A percentile compares a stretch with the other conserved stretches of the same genome.
Conservation (phyloP, 2,329 filamentous ascomycete species). For the Amauroascus niger region DNA sequence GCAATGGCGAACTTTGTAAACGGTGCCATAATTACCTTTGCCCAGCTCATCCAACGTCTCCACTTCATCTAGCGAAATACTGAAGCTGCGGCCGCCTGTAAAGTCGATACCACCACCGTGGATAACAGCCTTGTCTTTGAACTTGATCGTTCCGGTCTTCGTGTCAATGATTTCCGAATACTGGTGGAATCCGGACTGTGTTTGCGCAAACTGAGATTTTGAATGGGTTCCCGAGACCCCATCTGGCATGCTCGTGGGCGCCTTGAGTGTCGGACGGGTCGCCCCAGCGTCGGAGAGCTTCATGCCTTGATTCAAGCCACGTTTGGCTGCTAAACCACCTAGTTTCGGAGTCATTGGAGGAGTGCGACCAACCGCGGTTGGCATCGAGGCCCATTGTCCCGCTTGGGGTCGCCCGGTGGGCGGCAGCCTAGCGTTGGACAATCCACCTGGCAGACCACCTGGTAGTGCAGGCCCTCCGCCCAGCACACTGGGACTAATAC, state of each 20-base stretch:
- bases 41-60: constrained; percentile 87
- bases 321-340: constrained; percentile 40
- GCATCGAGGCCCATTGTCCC: constrained; percentile 17
- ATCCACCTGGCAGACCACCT: constrained; percentile 6
- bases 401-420: constrained; percentile 20
- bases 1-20: constrained; percentile 89
- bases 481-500: neutral
- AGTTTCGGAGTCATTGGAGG: constrained; percentile 31
- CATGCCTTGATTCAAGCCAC: constrained; percentile 39
- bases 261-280: constrained; percentile 30
- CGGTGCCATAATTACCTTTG: constrained; percentile 96
- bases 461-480: neutral
- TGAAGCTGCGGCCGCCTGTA: constrained; percentile 77
- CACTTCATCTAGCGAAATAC: constrained; percentile 90
- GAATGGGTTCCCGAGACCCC: constrained; percentile 11
- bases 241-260: constrained; percentile 13
- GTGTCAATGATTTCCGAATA: constrained; percentile 80
- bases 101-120: constrained; percentile 88
- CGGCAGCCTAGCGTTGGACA: constrained; percentile 16
- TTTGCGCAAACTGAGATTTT: constrained; percentile 12
- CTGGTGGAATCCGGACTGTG: constrained; percentile 51
- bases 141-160: constrained; percentile 81
- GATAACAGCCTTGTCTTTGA: constrained; percentile 84
- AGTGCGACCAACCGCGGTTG: constrained; percentile 1
- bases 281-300: constrained; percentile 42